Percentiles rank a stretch among this genome's conserved stretches.
Evolutionary conservation across 805 yeast species (phyloP).

Genomic region (Spathaspora gorwiae): DNA sequence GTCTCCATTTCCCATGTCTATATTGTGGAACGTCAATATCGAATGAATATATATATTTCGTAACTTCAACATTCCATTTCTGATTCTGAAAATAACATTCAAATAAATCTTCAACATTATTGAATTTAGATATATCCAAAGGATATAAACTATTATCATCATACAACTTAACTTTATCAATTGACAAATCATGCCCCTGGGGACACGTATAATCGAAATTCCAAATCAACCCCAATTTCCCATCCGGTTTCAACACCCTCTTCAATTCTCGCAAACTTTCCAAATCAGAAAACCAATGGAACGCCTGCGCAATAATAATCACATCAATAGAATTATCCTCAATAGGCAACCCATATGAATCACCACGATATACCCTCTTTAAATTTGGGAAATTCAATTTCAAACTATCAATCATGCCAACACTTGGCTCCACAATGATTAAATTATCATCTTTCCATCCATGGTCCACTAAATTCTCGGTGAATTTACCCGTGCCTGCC

Average conservation of each 20-base stretch:
- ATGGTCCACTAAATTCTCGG: slow-evolving; percentile 34
- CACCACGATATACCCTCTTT: slow-evolving; percentile 27
- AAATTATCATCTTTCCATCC: slow-evolving; percentile 37
- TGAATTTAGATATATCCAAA: slow-evolving; percentile 2
- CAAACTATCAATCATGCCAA: slow-evolving; percentile 53
- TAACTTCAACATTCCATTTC: slow-evolving; percentile 36
- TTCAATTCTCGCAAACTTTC: slow-evolving; percentile 45
- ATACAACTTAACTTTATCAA: slow-evolving; percentile 1
- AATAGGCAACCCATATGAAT: slow-evolving; percentile 45
- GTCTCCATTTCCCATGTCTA: slow-evolving; percentile 45
- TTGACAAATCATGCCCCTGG: slow-evolving; percentile 4
- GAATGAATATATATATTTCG: slow-evolving; percentile 27
- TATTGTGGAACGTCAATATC: slow-evolving; percentile 55
- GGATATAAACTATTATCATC: slow-evolving; percentile 7
- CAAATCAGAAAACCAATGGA: slow-evolving; percentile 61
- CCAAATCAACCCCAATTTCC: slow-evolving; percentile 55
- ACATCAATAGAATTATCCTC: slow-evolving; percentile 43
- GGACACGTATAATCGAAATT: slow-evolving; percentile 41
- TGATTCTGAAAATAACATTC: slow-evolving; percentile 13
- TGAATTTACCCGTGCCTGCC: slow-evolving; percentile 64
- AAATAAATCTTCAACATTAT: slow-evolving; percentile 8
- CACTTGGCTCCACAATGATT: slow-evolving; percentile 50
- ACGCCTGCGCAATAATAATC: slow-evolving; percentile 55
- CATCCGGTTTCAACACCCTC: slow-evolving; percentile 46
- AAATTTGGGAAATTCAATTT: slow-evolving; percentile 42